These are phyloP conservation scores for Berberis vulgaris DNA, from an alignment of 164 flowering plant species.

Conservation along the genomic window DNA sequence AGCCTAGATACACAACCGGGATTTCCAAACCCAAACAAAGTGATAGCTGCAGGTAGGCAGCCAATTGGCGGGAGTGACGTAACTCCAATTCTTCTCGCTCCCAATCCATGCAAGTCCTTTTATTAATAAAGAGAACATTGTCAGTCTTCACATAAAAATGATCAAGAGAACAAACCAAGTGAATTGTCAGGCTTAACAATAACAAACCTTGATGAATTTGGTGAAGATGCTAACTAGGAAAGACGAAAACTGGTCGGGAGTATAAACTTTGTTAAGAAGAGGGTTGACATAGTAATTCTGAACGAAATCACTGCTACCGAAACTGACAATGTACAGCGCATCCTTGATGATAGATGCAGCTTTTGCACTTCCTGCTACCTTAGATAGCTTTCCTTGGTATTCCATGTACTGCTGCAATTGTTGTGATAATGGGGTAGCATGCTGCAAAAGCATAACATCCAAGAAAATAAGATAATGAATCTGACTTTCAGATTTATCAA, in stretches of 20 bases:
- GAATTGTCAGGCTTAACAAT: background rate
- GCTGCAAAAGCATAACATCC: slow-evolving; percentile 31
- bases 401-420: slow-evolving; percentile 75
- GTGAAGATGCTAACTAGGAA: slow-evolving; percentile 42
- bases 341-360: slow-evolving; percentile 60
- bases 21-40: slow-evolving; percentile 52
- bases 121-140: background rate
- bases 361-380: slow-evolving; percentile 50
- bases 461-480: background rate
- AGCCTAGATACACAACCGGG: slow-evolving; percentile 53
- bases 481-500: background rate
- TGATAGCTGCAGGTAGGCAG: slow-evolving; percentile 66
- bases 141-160: background rate
- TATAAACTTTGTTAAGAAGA: slow-evolving; percentile 50
- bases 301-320: slow-evolving; percentile 69
- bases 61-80: slow-evolving; percentile 88
- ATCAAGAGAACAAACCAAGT: background rate
- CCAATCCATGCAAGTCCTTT: slow-evolving; percentile 60
- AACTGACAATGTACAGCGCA: slow-evolving; percentile 54
- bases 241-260: slow-evolving; percentile 58
- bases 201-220: slow-evolving; percentile 52
- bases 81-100: slow-evolving; percentile 82
- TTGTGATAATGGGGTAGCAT: slow-evolving; percentile 62
- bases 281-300: slow-evolving; percentile 92
- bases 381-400: slow-evolving; percentile 58